These are phyloP conservation scores for Teratosphaeria epicoccoides DNA, from an alignment of 2,329 filamentous ascomycete species.

Conservation along the genomic window DNA sequence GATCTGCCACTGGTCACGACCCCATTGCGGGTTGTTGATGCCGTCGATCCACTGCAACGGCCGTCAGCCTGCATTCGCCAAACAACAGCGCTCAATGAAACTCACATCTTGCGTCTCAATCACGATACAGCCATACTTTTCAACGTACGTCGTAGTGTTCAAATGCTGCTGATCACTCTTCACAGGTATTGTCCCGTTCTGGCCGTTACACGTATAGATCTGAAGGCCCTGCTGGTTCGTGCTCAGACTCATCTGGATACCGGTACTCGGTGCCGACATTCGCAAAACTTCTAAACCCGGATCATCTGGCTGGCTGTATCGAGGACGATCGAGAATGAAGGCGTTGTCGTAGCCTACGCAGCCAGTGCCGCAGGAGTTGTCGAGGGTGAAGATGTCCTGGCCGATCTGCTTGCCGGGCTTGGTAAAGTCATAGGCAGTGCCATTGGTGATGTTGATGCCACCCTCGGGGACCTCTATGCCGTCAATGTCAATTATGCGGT, in stretches of 20 bases:
- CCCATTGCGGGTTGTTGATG: slow-evolving; percentile 92
- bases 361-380: slow-evolving; percentile 9
- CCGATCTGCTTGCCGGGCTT: slow-evolving; percentile 16
- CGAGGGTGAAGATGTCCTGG: slow-evolving; percentile 8
- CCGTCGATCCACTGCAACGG: slow-evolving; percentile 63
- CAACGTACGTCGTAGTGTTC: slow-evolving; percentile 14
- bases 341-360: slow-evolving; percentile 15
- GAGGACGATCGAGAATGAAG: slow-evolving; percentile 18
- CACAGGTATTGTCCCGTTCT: slow-evolving; percentile 23
- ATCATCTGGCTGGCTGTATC: slow-evolving; percentile 14
- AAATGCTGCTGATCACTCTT: slow-evolving; percentile 24
- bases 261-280: slow-evolving; percentile 16
- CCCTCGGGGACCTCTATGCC: slow-evolving; percentile 24
- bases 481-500: slow-evolving; percentile 19
- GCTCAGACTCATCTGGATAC: slow-evolving; percentile 20
- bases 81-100: neutral
- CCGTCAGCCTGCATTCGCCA: neutral
- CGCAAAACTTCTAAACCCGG: slow-evolving; percentile 18
- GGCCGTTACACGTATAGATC: slow-evolving; percentile 23
- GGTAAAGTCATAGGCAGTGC: slow-evolving; percentile 21
- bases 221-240: slow-evolving; percentile 23
- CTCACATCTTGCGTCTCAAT: slow-evolving; percentile 48
- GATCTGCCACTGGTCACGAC: slow-evolving; percentile 46
- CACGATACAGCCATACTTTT: slow-evolving; percentile 72
- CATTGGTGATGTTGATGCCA: slow-evolving; percentile 34